Evolutionary conservation across 495 filamentous ascomycete species (phyloP), one percentile per base, ranked within the genome.

Genomic region (Podospora comata): DNA sequence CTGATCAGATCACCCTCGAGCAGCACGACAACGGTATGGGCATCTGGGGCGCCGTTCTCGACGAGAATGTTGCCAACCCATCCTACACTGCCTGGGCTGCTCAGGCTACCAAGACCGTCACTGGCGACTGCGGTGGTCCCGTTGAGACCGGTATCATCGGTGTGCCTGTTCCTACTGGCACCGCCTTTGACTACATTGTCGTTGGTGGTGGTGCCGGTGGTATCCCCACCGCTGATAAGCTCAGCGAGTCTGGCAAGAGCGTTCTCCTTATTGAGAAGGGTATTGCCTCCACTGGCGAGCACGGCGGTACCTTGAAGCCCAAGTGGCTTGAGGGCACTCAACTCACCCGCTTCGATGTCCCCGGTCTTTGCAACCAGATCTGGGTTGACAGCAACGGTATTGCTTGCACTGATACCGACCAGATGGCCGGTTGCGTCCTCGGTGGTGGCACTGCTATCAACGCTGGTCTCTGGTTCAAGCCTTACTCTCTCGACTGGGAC

Each of bases 361-460:
- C 91, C 4, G 91, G 91, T 66, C 84, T 93, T 63, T 91, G 87
- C 78, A 91, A 88, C 73, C 84, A 88, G 75, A 89, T 90, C 69
- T 91, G 85, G 85, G 80, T 80, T 54, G 84, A 87, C 72, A 87
- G 85, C 19, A 79, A 78, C 27, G 90, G 83, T 65, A 87, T 89
- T 77, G 82, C 86, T 62, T 92, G 90, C 78, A 83, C 84, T 1
- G 88, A 93, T 72, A 88, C 87, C 18, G 87, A 86, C 64, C 87
- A 89, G 71, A 91, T 90, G 86, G 89, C 89, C 58, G 91, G 89
- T 26, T 94, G 91, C 72, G 84, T 92, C 60, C 86, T 94, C 44
- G 91, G 91, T 39, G 91, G 91, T 69, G 89, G 90, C 62, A 88
- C 89, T n/a, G 89, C 89, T 19, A 82, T 92, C 70, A 93, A 94